Conservation (phyloP, 352 stramenopile species). For the Pilasporangium apinafurcum region DNA sequence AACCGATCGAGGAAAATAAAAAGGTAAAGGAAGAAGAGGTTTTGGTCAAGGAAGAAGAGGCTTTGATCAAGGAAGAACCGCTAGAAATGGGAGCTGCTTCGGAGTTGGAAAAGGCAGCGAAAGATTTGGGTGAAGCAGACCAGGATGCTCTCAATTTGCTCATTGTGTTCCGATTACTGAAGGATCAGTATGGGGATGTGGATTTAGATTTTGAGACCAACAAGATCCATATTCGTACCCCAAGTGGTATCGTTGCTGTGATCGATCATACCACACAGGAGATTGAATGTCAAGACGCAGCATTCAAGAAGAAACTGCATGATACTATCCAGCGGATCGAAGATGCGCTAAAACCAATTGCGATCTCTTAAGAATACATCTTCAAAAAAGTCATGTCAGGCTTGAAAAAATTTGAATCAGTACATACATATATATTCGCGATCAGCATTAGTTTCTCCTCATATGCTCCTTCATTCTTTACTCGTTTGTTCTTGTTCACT, state of each 20-base stretch:
- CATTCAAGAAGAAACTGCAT: constrained; percentile 68
- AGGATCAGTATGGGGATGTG: constrained; percentile 84
- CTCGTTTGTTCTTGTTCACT: constrained; percentile 9
- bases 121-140: constrained; percentile 59
- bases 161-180: constrained; percentile 75
- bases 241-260: constrained; percentile 54
- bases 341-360: constrained; percentile 55
- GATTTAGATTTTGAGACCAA: constrained; percentile 85
- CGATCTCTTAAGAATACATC: constrained; percentile 19
- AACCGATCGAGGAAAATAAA: constrained; percentile 7
- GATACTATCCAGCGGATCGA: constrained; percentile 63
- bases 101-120: constrained; percentile 45
- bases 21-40: constrained; percentile 11
- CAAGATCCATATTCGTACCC: constrained; percentile 82
- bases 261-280: constrained; percentile 56
- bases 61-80: constrained; percentile 7
- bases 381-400: background rate
- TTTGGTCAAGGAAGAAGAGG: constrained; percentile 10
- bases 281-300: constrained; percentile 64
- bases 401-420: no score
- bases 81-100: constrained; percentile 15
- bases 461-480: constrained; percentile 3
- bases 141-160: constrained; percentile 82
- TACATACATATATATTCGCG: background rate
- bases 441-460: background rate